Conservation (phyloP, 2,329 filamentous ascomycete genomes). For the Sodiomyces alkalinus region DNA sequence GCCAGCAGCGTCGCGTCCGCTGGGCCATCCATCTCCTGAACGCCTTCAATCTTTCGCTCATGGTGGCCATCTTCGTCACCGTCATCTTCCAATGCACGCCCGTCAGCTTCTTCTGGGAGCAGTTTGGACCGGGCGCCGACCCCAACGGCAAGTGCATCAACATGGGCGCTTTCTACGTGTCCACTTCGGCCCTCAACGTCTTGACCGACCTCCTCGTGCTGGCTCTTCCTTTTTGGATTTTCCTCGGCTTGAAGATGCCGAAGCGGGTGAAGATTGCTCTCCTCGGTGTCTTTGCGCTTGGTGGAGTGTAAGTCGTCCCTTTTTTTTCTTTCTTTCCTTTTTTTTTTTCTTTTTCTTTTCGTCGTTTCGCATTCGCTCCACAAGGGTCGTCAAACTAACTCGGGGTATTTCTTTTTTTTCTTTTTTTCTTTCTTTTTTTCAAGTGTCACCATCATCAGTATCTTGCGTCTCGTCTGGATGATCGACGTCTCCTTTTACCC, state of each 20-base stretch:
- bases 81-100: slow-evolving; percentile 24
- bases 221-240: slow-evolving; percentile 19
- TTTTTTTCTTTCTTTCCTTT: too few species aligned
- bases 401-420: too few species aligned
- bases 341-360: too few species aligned
- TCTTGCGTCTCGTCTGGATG: slow-evolving; percentile 20
- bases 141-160: slow-evolving; percentile 17
- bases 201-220: slow-evolving; percentile 24
- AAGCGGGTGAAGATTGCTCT: slow-evolving; percentile 17
- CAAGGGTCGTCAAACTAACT: too few species aligned
- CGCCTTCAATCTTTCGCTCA: slow-evolving; percentile 18
- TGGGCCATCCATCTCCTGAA: slow-evolving; percentile 13
- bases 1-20: slow-evolving; percentile 13
- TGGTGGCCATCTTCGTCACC: slow-evolving; percentile 20
- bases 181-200: slow-evolving; percentile 21
- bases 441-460: slow-evolving; percentile 23
- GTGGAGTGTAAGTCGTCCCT: slow-evolving; percentile 12
- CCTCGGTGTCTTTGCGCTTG: slow-evolving; percentile 18
- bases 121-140: neutral
- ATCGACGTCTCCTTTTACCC: slow-evolving; percentile 17
- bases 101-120: slow-evolving; percentile 17
- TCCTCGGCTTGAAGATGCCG: slow-evolving; percentile 18
- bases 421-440: neutral
- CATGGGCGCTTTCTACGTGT: slow-evolving; percentile 14
- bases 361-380: too few species aligned